phyloP scores from a whole-genome alignment of 1,284 basidiomycete species.

The Leccinum subrobustum region DNA sequence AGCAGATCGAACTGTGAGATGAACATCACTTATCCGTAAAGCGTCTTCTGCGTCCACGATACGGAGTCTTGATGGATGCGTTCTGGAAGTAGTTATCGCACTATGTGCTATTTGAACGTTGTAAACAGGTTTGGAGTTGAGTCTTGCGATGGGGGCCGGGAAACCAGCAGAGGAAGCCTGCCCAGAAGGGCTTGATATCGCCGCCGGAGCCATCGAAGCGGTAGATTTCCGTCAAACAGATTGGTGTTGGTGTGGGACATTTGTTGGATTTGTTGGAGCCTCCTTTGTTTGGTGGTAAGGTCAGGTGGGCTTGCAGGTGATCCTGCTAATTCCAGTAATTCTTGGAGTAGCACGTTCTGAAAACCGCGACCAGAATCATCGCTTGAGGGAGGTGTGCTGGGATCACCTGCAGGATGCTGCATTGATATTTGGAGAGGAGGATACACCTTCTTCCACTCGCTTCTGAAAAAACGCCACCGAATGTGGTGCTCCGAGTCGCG shows the following conservation, averaged over 20 bases:
- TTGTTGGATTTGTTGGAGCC: constrained; percentile 1
- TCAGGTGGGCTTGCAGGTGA: constrained; percentile 11
- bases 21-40: constrained; percentile 35
- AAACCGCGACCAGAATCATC: constrained; percentile 40
- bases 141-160: constrained; percentile 18
- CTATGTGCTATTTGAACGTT: constrained; percentile 32
- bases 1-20: not conserved
- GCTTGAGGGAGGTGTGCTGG: constrained; percentile 7
- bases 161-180: constrained; percentile 55
- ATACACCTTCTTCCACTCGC: constrained; percentile 52
- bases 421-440: constrained; percentile 55
- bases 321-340: constrained; percentile 48
- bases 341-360: constrained; percentile 45
- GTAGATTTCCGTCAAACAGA: constrained; percentile 33
- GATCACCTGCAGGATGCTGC: constrained; percentile 3
- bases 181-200: constrained; percentile 61
- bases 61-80: constrained; percentile 23
- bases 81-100: constrained; percentile 25
- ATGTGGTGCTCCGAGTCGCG: constrained; percentile 60
- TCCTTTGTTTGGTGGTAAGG: constrained; percentile 12
- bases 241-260: constrained; percentile 7
- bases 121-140: constrained; percentile 19
- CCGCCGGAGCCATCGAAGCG: constrained; percentile 62
- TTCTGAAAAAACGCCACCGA: constrained; percentile 62
- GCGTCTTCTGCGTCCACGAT: constrained; percentile 31